These are phyloP conservation scores for Graphiopsis chlorocephala DNA, from an alignment of 2,329 filamentous ascomycete species.

Conservation along the genomic window DNA sequence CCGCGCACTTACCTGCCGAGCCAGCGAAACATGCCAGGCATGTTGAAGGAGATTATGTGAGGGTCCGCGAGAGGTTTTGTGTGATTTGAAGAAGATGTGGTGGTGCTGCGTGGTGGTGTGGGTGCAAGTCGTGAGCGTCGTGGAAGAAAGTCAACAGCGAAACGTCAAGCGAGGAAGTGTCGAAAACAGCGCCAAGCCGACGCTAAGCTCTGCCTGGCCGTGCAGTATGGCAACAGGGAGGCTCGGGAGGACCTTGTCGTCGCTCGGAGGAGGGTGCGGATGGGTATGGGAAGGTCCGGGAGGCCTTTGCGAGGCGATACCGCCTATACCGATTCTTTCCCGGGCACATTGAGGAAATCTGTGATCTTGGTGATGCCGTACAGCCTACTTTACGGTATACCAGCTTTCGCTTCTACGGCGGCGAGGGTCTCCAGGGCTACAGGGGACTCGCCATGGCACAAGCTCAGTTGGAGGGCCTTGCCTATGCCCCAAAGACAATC, in stretches of 20 bases:
- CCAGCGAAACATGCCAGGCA: background rate
- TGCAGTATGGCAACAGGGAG: background rate
- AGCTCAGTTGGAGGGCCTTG: background rate
- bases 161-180: background rate
- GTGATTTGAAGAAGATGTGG: background rate
- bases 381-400: background rate
- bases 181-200: background rate
- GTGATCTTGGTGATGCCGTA: background rate
- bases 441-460: background rate
- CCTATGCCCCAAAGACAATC: background rate
- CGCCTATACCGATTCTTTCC: background rate
- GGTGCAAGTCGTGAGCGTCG: conserved; percentile 1
- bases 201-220: background rate
- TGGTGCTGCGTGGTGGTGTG: background rate
- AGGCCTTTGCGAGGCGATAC: background rate
- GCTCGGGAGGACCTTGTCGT: background rate
- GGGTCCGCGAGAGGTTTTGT: background rate
- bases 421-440: background rate
- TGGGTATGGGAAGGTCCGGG: background rate
- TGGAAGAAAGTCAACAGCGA: background rate
- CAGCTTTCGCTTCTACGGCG: background rate
- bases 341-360: background rate
- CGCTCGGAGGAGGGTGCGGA: background rate
- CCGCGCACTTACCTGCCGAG: background rate
- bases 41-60: background rate